Conservation (phyloP, 2,329 filamentous ascomycete species). For the Claviceps cyperi region DNA sequence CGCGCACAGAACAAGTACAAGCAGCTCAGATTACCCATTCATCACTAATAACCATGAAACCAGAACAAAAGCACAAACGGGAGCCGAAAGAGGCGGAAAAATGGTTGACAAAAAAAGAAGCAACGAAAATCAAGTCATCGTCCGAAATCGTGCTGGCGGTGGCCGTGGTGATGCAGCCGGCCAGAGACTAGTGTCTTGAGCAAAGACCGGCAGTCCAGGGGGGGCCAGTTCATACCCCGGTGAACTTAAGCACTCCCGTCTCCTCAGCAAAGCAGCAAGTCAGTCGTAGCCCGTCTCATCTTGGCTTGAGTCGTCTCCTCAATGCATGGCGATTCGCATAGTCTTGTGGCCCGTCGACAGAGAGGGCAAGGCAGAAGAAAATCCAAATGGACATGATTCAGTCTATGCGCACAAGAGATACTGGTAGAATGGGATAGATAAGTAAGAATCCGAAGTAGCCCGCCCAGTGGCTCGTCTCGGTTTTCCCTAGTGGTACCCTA, state of each 20-base stretch:
- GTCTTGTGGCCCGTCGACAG: conserved; percentile 5
- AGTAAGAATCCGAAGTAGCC: conserved; percentile 8
- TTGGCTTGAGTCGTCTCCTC: conserved; percentile 5
- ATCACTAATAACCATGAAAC: conserved; percentile 3
- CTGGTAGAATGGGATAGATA: conserved; percentile 14
- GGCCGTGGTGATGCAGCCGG: not conserved
- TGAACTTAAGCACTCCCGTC: not conserved
- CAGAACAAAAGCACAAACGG: not conserved
- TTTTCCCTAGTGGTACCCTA: conserved; percentile 9
- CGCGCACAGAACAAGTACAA: conserved; percentile 3
- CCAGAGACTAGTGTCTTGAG: not conserved
- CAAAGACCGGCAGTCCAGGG: too few species aligned
- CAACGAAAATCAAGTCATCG: not conserved
- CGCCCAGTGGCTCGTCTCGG: conserved; percentile 16
- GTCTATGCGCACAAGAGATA: conserved; percentile 21
- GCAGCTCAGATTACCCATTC: conserved; percentile 4
- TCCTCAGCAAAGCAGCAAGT: not conserved
- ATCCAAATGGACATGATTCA: conserved; percentile 21
- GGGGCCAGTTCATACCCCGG: not conserved
- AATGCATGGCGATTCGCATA: conserved; percentile 9
- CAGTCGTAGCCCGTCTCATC: not conserved
- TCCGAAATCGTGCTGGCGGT: not conserved
- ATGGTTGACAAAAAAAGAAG: not conserved
- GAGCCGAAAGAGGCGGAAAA: not conserved
- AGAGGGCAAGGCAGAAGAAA: conserved; percentile 9